Evolutionary conservation across 768 basidiomycete genomes (phyloP).

Genomic region (Lyophyllum decastes): DNA sequence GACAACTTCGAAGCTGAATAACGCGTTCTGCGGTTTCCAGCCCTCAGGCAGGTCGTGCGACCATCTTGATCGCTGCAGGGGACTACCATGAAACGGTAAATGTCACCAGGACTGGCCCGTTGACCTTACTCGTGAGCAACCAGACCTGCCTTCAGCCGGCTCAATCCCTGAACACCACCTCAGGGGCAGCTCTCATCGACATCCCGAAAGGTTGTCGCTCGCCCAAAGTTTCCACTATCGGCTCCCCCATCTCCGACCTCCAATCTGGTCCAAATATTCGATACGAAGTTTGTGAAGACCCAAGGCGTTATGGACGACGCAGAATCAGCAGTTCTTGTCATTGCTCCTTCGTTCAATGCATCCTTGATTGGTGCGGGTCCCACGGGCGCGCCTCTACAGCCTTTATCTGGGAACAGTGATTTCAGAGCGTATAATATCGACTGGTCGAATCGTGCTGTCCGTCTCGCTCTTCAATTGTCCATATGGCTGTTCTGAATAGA

Average conservation of each 20-base stretch:
- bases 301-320: constrained; percentile 49
- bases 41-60: constrained; percentile 36
- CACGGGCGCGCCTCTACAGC: constrained; percentile 54
- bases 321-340: constrained; percentile 56
- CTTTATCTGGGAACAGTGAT: constrained; percentile 52
- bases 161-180: constrained; percentile 3
- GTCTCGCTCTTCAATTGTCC: constrained; percentile 18
- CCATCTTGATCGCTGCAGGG: constrained; percentile 59
- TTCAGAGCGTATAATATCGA: constrained; percentile 71
- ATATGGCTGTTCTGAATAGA: neutral
- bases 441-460: constrained; percentile 66
- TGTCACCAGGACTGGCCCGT: constrained; percentile 50
- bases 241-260: constrained; percentile 49
- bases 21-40: constrained; percentile 26
- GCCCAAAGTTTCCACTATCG: constrained; percentile 32
- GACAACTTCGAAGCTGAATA: neutral
- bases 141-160: neutral
- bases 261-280: constrained; percentile 59
- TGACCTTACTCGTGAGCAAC: constrained; percentile 53
- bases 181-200: constrained; percentile 53
- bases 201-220: constrained; percentile 27
- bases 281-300: constrained; percentile 41
- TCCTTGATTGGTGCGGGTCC: constrained; percentile 63
- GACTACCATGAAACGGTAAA: constrained; percentile 63
- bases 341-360: constrained; percentile 57